These are phyloP conservation scores for Piromyces finnis DNA, from an alignment of 192 early-diverging fungal genomes.

Conservation along the genomic window DNA sequence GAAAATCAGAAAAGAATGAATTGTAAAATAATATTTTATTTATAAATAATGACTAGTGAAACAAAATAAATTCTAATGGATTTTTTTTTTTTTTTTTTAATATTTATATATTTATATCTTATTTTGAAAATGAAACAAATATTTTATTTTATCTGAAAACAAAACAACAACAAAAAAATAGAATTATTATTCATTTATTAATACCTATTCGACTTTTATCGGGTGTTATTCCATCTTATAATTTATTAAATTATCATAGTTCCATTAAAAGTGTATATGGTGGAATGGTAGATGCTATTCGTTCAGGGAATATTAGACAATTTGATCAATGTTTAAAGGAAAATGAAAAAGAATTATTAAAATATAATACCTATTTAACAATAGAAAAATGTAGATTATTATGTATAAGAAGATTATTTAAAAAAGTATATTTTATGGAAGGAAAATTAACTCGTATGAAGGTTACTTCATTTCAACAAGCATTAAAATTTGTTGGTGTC, in stretches of 20 bases:
- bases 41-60: too few species aligned
- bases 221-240: conserved; percentile 45
- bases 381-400: conserved; percentile 59
- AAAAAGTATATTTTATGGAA: conserved; percentile 49
- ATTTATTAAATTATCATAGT: conserved; percentile 42
- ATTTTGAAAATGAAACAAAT: too few species aligned
- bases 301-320: conserved; percentile 43
- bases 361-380: conserved; percentile 56
- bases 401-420: conserved; percentile 54
- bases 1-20: background rate
- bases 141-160: too few species aligned
- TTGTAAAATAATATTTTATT: too few species aligned
- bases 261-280: conserved; percentile 36
- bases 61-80: too few species aligned
- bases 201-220: conserved; percentile 58
- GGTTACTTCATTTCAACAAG: conserved; percentile 39
- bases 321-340: conserved; percentile 50
- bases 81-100: background rate
- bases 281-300: conserved; percentile 43
- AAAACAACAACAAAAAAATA: conserved; percentile 1
- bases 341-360: conserved; percentile 37
- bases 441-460: conserved; percentile 33
- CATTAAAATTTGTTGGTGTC: conserved; percentile 38
- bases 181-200: conserved; percentile 62
- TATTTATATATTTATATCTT: background rate